Evolutionary conservation across 768 basidiomycete genomes (phyloP), one percentile per base, ranked within the genome.

Genomic region (Goffeauzyma gilvescens): DNA sequence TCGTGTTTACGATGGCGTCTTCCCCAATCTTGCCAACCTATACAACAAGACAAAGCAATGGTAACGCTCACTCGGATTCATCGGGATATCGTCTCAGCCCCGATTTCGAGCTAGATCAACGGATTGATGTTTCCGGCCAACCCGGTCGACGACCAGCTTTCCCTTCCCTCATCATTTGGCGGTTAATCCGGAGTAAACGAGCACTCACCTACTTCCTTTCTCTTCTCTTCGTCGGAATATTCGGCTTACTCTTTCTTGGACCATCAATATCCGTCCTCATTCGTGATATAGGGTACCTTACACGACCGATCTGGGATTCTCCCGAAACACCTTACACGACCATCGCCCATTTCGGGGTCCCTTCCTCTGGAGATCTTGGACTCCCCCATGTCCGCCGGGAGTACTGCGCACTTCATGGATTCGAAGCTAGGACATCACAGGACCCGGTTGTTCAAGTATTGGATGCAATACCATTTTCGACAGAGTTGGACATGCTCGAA

Each of bases 401-500:
- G 32, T 53, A 41, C 39, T 53, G 52, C 38, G 27, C 20, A 17
- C 21, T 53, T 13, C 49, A 50, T 28, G 42, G 43, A 32, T 50
- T 46, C 49, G 18, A 34, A 13, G 26, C 43, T 20, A 15, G 51
- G 18, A 32, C 27, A 23, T 20, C 21, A 5, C 1, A 8, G 17
- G 33, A 20, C 22, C 15, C 12, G 33, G 8, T 13, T 26, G 45
- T 38, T 18, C 36, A 32, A 14, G 38, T 43, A 4, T 40, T 53
- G 7, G 54, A 55, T 42, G 51, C 54, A 15, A 41, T 53, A 5
- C 39, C 50, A 9, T 41, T 55, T 13, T 51, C 49, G 8, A 49
- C 45, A 22, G 51, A 55, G 32, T 35, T 55, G 17, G 54, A 55
- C 36, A 51, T 53, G 50, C 36, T 55, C n/a, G 51, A 55, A 32